A percentile compares a stretch with the other conserved stretches of the same genome.
Conservation (phyloP, 305 asterid genomes). For the Galium porrigens region DNA sequence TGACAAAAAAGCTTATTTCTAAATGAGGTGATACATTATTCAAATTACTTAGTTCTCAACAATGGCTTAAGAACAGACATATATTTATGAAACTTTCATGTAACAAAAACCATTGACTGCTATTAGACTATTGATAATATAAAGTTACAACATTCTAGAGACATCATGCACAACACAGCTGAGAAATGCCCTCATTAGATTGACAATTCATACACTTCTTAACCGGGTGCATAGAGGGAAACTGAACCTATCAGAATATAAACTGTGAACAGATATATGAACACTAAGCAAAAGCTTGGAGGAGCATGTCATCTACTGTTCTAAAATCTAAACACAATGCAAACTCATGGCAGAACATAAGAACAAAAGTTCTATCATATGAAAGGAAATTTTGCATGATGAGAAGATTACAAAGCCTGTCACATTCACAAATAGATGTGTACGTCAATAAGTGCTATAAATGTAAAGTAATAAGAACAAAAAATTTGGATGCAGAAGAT, state of each 20-base stretch:
- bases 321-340: background rate
- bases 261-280: background rate
- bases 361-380: background rate
- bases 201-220: background rate
- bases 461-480: background rate
- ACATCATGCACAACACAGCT: background rate
- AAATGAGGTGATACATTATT: background rate
- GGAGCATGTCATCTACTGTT: background rate
- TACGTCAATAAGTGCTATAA: background rate
- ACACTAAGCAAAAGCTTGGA: background rate
- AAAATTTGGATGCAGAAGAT: conserved; percentile 8
- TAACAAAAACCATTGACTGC: background rate
- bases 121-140: background rate
- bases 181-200: background rate
- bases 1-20: background rate
- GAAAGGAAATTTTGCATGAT: background rate
- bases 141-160: background rate
- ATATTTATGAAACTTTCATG: background rate
- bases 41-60: background rate
- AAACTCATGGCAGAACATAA: background rate
- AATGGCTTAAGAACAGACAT: background rate
- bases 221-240: background rate
- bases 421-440: background rate
- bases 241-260: background rate
- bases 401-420: background rate